Base-by-base conservation (phyloP, 2,329 filamentous ascomycete species). In the Penicillium oxalicum region DNA sequence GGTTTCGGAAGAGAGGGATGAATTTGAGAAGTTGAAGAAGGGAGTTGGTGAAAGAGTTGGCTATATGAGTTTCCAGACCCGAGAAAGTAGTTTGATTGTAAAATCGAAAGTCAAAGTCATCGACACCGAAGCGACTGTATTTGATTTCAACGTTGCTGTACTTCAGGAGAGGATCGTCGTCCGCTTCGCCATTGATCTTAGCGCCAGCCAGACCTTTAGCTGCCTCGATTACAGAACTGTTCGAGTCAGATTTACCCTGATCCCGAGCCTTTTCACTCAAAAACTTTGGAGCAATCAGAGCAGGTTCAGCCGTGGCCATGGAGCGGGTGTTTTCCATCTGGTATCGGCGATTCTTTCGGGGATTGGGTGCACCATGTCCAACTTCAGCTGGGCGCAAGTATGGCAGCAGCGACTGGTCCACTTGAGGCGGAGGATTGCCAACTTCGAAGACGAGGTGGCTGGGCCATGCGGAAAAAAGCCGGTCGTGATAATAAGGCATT, bases 111-210 rank as follows among this genome's bases (percentile, higher is more conserved):
- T 98, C 93, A 67, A 98, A 98, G 68, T 98, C 94, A 62, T 97
- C 91, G n/a, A 98, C 90, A 18, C 93, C 93, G 68, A 96, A 98
- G 65, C 90, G 94, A 76, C 91, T 96, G 74, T 97, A 98, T 67
- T 96, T 96, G 72, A 98, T 98, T 68, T 97, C 91, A 9, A 96
- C 87, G 61, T 90, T 91, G 55, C 87, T 84, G 68, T 98, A 98
- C 74, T 93, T 88, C 7, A 87, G 80, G 24, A 91, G 87, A 4
- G 93, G 86, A 48, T 95, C 90, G 36, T 86, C 82, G 55, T 88
- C 87, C 48, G 86, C 80, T 55, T 86, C 85, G 36, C 76, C 77
- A 53, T 87, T 84, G 3, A 91, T 74, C 47, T 86, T 83, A 47
- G 81, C 74, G 34, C 84, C 82, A n/a, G 81, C 80, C 50, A 91